Evolutionary conservation across 148 eudicot species (phyloP).

Genomic region (Selenicereus undatus): DNA sequence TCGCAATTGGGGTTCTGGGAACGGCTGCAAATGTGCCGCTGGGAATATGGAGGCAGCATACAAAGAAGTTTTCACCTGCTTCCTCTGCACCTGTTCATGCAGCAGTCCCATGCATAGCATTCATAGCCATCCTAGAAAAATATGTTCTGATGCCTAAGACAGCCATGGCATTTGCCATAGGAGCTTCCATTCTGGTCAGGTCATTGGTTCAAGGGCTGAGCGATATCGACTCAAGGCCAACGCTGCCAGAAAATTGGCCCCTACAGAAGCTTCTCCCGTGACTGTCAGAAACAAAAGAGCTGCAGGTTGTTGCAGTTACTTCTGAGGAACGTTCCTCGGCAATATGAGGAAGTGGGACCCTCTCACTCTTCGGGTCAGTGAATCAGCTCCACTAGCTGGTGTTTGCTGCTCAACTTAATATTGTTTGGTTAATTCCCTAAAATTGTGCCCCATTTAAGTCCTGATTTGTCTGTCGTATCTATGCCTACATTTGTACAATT

Average conservation of each 20-base stretch:
- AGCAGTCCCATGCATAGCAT: conserved; percentile 92
- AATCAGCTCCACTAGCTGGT: conserved; percentile 42
- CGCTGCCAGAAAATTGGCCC: conserved; percentile 32
- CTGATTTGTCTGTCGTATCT: conserved; percentile 10
- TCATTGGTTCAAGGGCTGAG: conserved; percentile 95
- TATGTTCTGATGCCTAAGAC: conserved; percentile 84
- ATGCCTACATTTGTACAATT: background rate
- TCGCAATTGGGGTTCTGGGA: conserved; percentile 75
- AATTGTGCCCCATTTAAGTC: conserved; percentile 6
- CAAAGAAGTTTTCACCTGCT: conserved; percentile 82
- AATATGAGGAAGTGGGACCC: conserved; percentile 50
- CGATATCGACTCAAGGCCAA: conserved; percentile 61
- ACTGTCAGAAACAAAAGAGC: conserved; percentile 14
- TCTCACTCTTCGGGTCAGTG: conserved; percentile 30
- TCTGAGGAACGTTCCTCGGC: conserved; percentile 36
- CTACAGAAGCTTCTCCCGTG: conserved; percentile 24
- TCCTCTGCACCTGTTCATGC: conserved; percentile 97
- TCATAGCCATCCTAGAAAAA: conserved; percentile 87
- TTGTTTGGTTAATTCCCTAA: background rate
- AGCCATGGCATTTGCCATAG: conserved; percentile 96
- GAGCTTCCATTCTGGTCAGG: conserved; percentile 91
- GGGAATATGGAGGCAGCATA: conserved; percentile 95
- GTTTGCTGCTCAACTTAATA: conserved; percentile 39
- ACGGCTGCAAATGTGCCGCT: conserved; percentile 90
- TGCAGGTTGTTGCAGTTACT: conserved; percentile 27